These are phyloP conservation scores for Tylopilus intermedius DNA, from an alignment of 768 basidiomycete genomes.

Conservation along the genomic window DNA sequence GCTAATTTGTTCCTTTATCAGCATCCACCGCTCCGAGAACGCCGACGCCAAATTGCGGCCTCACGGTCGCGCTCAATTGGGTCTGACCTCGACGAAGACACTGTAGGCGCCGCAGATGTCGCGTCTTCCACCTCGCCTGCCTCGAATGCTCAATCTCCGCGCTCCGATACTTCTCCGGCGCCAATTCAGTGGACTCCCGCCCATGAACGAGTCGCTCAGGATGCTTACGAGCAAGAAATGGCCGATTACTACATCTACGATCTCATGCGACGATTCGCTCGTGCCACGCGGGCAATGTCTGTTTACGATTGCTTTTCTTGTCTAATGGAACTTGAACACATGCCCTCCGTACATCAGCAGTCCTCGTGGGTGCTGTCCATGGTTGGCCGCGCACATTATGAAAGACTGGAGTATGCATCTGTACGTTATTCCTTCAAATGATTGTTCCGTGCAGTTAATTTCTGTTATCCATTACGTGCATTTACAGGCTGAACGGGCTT, in stretches of 20 bases:
- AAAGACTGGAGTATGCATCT: constrained; percentile 80
- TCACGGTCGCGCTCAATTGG: constrained; percentile 59
- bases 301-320: constrained; percentile 73
- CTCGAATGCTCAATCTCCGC: constrained; percentile 53
- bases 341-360: constrained; percentile 70
- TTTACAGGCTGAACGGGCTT: constrained; percentile 82
- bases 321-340: constrained; percentile 67
- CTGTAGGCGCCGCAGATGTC: constrained; percentile 40
- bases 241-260: constrained; percentile 84
- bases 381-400: constrained; percentile 85
- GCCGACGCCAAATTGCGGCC: constrained; percentile 52
- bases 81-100: constrained; percentile 70
- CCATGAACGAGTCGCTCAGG: constrained; percentile 69
- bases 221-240: constrained; percentile 62
- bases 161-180: constrained; percentile 59
- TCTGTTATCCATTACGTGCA: constrained; percentile 21
- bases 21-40: constrained; percentile 45
- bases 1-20: constrained; percentile 19
- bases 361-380: constrained; percentile 77
- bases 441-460: constrained; percentile 6
- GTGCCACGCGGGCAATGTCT: constrained; percentile 68
- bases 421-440: constrained; percentile 46
- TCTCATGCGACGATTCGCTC: constrained; percentile 76
- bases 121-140: constrained; percentile 60
- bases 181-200: constrained; percentile 58